Percentiles rank a stretch among this genome's conserved stretches.
Evolutionary conservation across 345 rosid genomes (phyloP).

Genomic region (Eucalyptus sp.): DNA sequence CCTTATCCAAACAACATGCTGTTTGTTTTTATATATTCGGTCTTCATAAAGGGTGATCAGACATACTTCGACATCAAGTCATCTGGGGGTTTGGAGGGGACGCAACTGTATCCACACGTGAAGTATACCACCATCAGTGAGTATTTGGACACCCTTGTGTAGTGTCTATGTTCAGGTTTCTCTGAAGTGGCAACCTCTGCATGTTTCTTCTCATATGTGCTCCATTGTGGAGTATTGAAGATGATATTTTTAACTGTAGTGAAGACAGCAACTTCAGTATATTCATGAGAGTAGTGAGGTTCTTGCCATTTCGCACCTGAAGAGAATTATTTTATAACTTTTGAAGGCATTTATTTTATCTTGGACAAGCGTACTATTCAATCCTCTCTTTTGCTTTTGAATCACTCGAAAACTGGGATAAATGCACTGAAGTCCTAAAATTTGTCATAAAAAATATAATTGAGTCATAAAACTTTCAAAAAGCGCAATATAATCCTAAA

Average conservation of each 20-base stretch:
- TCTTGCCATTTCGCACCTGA: neutral
- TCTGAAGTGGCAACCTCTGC: neutral
- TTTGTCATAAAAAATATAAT: too few species aligned
- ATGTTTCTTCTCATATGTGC: neutral
- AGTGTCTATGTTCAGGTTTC: neutral
- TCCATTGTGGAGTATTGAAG: neutral
- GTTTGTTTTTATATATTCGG: constrained; percentile 38
- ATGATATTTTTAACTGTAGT: neutral
- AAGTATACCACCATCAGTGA: constrained; percentile 29
- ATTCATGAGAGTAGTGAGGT: neutral
- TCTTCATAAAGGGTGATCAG: constrained; percentile 47
- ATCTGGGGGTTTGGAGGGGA: constrained; percentile 31
- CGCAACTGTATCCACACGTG: constrained; percentile 33
- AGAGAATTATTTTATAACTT: neutral
- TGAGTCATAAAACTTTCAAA: too few species aligned
- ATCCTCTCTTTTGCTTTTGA: neutral
- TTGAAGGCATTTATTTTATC: neutral
- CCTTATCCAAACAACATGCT: constrained; percentile 37
- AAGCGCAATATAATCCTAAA: too few species aligned
- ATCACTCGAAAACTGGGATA: neutral
- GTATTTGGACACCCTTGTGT: constrained; percentile 22
- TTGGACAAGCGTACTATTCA: neutral
- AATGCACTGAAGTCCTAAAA: too few species aligned
- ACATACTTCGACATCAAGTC: constrained; percentile 33
- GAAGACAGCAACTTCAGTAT: neutral